Evolutionary conservation across 2,329 filamentous ascomycete genomes (phyloP).

Genomic region (Alternaria sp.): DNA sequence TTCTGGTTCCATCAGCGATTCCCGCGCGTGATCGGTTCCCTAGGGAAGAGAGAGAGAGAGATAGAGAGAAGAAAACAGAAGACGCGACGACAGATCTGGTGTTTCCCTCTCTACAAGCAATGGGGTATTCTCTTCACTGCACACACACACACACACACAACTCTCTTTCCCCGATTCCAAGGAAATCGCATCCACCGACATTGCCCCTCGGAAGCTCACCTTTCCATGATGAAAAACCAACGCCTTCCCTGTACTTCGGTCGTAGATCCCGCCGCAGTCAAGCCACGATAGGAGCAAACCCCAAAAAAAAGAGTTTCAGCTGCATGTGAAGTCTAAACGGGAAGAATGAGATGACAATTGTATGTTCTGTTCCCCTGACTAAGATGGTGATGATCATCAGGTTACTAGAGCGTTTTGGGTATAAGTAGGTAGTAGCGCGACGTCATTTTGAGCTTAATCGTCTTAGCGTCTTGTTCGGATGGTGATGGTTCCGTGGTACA

Average conservation of each 20-base stretch:
- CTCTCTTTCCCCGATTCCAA: neutral
- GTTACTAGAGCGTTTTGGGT: neutral
- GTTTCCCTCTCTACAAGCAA: neutral
- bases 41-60: too few relatives aligned
- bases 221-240: neutral
- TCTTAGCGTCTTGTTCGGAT: conserved; percentile 8
- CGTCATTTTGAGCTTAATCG: conserved; percentile 12
- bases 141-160: neutral
- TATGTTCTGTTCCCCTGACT: conserved; percentile 5
- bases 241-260: neutral
- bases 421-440: conserved; percentile 4
- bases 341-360: conserved; percentile 4
- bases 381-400: conserved; percentile 2
- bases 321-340: neutral
- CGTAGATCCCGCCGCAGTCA: neutral
- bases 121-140: neutral
- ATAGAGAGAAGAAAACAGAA: neutral
- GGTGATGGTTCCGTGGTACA: conserved; percentile 13
- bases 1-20: neutral
- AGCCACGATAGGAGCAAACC: neutral
- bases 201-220: conserved; percentile 1
- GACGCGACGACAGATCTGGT: neutral
- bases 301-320: neutral
- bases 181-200: neutral
- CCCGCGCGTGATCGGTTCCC: too few relatives aligned